Conservation (phyloP, 305 asterid genomes). For the Fraxinus floribunda region DNA sequence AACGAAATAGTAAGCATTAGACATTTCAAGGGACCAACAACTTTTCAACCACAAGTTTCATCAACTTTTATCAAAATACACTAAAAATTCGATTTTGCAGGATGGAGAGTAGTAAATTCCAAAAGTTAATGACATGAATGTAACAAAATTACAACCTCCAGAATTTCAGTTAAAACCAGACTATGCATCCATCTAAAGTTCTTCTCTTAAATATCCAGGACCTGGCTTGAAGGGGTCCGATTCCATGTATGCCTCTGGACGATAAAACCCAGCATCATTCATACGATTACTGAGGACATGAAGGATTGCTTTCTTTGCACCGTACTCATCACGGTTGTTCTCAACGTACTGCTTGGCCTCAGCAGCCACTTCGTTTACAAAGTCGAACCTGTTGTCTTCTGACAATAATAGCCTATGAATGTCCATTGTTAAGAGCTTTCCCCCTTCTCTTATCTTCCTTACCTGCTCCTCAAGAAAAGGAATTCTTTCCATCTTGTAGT, state of each 20-base stretch:
- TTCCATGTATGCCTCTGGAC: conserved; percentile 84
- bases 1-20: neutral
- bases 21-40: neutral
- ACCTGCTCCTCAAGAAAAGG: conserved; percentile 96
- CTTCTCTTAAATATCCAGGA: conserved; percentile 72
- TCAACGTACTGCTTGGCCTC: conserved; percentile 88
- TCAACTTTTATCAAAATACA: neutral
- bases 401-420: conserved; percentile 72
- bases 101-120: neutral
- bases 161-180: neutral
- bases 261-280: conserved; percentile 78
- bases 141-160: conserved; percentile 1
- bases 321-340: conserved; percentile 87
- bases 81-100: neutral
- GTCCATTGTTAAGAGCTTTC: conserved; percentile 65
- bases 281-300: conserved; percentile 91
- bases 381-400: conserved; percentile 78
- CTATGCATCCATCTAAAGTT: conserved; percentile 36
- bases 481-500: conserved; percentile 59
- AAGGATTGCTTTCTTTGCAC: conserved; percentile 82
- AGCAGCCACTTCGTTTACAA: conserved; percentile 86
- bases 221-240: conserved; percentile 87
- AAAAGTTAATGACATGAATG: neutral
- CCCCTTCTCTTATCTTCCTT: conserved; percentile 75
- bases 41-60: neutral